Conservation (phyloP, 2,329 filamentous ascomycete genomes). For the Phyllosticta citriasiana region DNA sequence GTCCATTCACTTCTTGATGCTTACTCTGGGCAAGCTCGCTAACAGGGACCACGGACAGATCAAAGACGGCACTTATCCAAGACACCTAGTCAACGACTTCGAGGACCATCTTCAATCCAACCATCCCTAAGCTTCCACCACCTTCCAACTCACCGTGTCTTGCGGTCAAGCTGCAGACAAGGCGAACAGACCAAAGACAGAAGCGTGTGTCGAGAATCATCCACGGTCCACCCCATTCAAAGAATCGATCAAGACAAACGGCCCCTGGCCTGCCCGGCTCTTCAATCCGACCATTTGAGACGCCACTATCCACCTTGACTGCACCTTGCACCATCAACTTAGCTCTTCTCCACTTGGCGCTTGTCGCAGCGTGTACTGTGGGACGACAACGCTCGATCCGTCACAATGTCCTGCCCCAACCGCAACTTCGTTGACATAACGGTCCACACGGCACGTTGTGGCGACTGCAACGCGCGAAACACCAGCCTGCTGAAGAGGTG, state of each 20-base stretch:
- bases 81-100: not conserved
- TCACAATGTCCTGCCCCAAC: not conserved
- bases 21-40: not conserved
- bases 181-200: not conserved
- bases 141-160: not conserved
- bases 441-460: conserved; percentile 27
- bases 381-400: not conserved
- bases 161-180: not conserved
- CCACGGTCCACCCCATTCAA: not conserved
- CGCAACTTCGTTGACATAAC: conserved; percentile 14
- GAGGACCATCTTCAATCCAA: not conserved
- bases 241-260: not conserved
- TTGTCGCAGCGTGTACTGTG: not conserved
- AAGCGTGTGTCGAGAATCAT: not conserved
- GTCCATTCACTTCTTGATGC: too few species aligned
- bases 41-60: not conserved
- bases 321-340: not conserved
- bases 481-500: conserved; percentile 22
- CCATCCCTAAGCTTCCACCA: not conserved
- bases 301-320: not conserved
- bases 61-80: not conserved
- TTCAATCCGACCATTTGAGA: not conserved
- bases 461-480: conserved; percentile 25
- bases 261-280: not conserved
- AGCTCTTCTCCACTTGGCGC: not conserved